These are phyloP conservation scores for Populus hybrid DNA, from an alignment of 441 rosid species.

Conservation along the genomic window DNA sequence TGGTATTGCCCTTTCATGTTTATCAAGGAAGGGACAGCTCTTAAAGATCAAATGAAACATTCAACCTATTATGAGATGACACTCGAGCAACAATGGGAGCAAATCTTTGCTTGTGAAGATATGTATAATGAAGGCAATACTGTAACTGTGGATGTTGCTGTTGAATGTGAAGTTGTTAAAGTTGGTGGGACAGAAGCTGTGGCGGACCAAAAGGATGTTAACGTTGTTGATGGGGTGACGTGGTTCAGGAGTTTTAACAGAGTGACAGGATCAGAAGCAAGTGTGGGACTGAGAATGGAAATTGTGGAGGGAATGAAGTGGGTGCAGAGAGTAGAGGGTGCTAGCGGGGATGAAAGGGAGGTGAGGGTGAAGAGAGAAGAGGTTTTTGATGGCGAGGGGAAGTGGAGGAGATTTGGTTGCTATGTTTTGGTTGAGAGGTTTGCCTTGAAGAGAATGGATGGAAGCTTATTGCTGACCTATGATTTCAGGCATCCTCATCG, in stretches of 20 bases:
- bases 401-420: conserved; percentile 41
- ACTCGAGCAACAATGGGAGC: conserved; percentile 56
- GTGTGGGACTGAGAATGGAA: conserved; percentile 35
- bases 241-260: conserved; percentile 27
- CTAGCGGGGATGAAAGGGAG: conserved; percentile 7
- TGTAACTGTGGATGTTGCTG: conserved; percentile 30
- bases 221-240: conserved; percentile 34
- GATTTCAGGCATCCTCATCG: conserved; percentile 36
- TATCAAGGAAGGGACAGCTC: conserved; percentile 32
- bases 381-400: conserved; percentile 20
- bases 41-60: conserved; percentile 31
- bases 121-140: not conserved
- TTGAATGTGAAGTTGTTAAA: conserved; percentile 30
- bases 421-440: conserved; percentile 47
- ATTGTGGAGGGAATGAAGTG: conserved; percentile 48
- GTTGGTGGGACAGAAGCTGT: conserved; percentile 25
- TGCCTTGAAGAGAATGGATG: conserved; percentile 44
- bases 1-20: conserved; percentile 35
- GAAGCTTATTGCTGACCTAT: conserved; percentile 26
- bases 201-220: not conserved
- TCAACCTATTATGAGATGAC: conserved; percentile 48
- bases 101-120: conserved; percentile 29
- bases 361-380: conserved; percentile 27
- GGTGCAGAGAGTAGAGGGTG: conserved; percentile 40
- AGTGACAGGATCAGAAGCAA: conserved; percentile 11